Evolutionary conservation across 176 grass and related monocot species (phyloP).

Genomic region (Oryza coarctata): DNA sequence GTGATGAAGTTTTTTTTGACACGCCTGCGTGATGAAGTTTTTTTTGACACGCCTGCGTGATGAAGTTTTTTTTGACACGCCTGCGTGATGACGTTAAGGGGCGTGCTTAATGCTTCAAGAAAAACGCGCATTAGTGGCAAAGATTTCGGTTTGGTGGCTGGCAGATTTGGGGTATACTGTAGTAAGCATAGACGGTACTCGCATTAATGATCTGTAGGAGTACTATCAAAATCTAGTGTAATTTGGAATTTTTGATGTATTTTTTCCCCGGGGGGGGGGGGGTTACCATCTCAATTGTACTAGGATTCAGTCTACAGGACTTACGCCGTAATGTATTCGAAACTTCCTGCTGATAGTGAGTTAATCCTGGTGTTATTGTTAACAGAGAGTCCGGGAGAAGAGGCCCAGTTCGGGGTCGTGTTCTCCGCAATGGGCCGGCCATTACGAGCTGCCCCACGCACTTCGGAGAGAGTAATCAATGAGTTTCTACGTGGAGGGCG

Average conservation of each 20-base stretch:
- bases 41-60: no score
- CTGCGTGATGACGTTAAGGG: no score
- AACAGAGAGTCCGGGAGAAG: background rate
- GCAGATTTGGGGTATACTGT: no score
- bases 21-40: no score
- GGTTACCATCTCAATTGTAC: background rate
- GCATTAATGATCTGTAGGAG: background rate
- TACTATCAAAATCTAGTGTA: background rate
- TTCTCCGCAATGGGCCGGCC: slow-evolving; percentile 16
- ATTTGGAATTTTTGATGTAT: background rate
- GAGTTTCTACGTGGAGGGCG: background rate
- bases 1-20: no score
- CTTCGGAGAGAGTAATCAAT: no score
- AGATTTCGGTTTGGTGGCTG: no score
- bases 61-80: no score
- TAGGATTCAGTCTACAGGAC: background rate
- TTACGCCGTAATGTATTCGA: background rate
- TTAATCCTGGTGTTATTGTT: background rate
- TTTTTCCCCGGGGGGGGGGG: no score
- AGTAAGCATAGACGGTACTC: no score
- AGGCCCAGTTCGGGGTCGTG: background rate
- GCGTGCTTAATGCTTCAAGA: no score
- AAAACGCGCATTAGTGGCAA: no score
- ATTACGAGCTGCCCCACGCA: background rate
- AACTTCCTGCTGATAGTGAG: background rate